These are phyloP conservation scores for Solanum sitiens DNA, from an alignment of 257 asterid species.

Conservation along the genomic window DNA sequence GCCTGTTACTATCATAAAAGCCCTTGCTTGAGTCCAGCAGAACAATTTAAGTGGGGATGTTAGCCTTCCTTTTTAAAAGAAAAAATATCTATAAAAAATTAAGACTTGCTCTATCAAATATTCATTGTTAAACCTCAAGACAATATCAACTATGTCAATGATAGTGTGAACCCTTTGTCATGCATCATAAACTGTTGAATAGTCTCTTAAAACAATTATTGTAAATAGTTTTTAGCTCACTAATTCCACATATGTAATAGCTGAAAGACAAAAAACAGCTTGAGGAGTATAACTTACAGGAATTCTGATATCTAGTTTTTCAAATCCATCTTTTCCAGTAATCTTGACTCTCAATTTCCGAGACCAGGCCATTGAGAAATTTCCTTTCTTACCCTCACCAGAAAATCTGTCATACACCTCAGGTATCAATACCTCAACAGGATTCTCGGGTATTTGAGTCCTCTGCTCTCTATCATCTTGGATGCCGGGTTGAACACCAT, in stretches of 20 bases:
- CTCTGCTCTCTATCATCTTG: constrained; percentile 25
- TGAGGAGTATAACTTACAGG: constrained; percentile 51
- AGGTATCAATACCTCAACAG: constrained; percentile 69
- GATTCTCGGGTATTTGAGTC: constrained; percentile 26
- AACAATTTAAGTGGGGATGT: neutral
- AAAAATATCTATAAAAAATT: neutral
- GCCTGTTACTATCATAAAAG: neutral
- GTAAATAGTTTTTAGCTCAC: neutral
- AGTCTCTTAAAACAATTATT: neutral
- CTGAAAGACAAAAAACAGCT: neutral
- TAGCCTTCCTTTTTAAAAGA: neutral
- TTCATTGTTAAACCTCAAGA: neutral
- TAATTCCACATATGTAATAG: neutral
- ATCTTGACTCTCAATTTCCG: constrained; percentile 73
- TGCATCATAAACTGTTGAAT: neutral
- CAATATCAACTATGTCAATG: neutral
- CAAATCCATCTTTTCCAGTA: constrained; percentile 84
- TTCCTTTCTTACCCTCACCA: constrained; percentile 29
- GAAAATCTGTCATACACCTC: constrained; percentile 38
- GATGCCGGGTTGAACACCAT: constrained; percentile 13
- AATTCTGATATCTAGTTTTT: constrained; percentile 72
- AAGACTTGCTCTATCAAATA: neutral
- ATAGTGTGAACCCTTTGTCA: neutral
- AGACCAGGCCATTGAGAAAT: constrained; percentile 63
- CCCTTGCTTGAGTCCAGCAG: neutral